Evolutionary conservation across 2,329 filamentous ascomycete genomes (phyloP), one percentile per base, ranked within the genome.

Genomic region (Curvularia sp.): DNA sequence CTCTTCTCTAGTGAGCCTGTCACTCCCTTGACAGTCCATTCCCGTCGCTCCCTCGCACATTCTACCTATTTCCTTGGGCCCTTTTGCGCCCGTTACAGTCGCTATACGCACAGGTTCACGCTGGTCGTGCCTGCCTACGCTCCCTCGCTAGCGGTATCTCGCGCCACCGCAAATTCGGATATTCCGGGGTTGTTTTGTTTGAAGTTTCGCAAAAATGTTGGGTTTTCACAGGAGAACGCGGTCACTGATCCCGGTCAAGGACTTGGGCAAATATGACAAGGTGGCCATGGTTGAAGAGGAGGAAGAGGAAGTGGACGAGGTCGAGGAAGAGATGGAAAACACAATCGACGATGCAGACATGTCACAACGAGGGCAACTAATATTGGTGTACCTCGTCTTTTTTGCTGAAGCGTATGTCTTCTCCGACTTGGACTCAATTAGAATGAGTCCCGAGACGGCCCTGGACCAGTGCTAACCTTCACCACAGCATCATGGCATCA

Each of bases 301-400:
- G 55, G 67, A 71, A 38, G 64, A 75, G 55, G 65, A 71, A 35
- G 65, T 69, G 44, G 49, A 65, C 31, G 51, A 66, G 51, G 63
- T 64, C 46, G 71, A 73, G 51, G 70, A 74, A 52, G 71, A 76
- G 59, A 58, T 68, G 57, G 73, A 74, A 20, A 46, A 58, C 38
- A 60, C 51, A 28, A 52, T 62, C 30, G 63, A 67, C 31, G 52
- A 59, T 35, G 58, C 62, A 24, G 57, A 63, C 53, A 71, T 64
- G 64, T 68, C 65, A 39, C 64, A 71, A 49, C 58, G 66, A 55
- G 71, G 60, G 49, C 78, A 81, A 60, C 58, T 81, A 63, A 71
- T 69, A 53, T 71, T 82, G 61, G 78, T 82, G 47, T 82, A 81
- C 63, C 67, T 81, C 26, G 65, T 82, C 26, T 81, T 81, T 56